Conservation (phyloP, 2,329 filamentous ascomycete species). For the Periconia macrospinosa region DNA sequence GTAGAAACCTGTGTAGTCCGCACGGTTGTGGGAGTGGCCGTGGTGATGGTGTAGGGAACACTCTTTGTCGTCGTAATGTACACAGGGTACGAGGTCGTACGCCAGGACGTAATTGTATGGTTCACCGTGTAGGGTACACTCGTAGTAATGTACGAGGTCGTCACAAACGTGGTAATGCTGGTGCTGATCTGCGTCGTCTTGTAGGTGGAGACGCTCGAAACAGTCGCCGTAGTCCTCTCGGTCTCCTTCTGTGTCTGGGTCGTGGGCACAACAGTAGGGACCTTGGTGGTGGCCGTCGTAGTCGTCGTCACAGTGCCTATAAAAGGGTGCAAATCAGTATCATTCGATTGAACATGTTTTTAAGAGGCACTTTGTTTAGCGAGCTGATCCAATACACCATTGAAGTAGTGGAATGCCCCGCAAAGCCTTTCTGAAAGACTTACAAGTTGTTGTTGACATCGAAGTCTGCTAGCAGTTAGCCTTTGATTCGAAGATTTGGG, state of each 20-base stretch:
- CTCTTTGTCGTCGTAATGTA: background rate
- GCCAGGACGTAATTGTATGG: slow-evolving; percentile 6
- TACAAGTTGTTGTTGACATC: background rate
- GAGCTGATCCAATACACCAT: too few species aligned
- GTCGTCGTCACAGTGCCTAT: background rate
- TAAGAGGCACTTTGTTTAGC: too few species aligned
- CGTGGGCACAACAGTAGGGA: background rate
- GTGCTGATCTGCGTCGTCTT: slow-evolving; percentile 2
- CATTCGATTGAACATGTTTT: too few species aligned
- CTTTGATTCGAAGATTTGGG: background rate
- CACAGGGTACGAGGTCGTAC: background rate
- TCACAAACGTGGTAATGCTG: slow-evolving; percentile 13
- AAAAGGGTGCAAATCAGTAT: background rate
- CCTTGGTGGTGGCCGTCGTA: background rate
- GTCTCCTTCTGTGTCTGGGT: background rate
- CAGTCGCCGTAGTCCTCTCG: background rate
- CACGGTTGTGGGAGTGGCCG: background rate
- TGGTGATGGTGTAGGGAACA: background rate
- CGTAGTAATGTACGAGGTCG: slow-evolving; percentile 24
- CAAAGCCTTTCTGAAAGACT: background rate
- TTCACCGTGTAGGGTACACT: slow-evolving; percentile 9
- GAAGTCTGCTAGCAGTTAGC: background rate
- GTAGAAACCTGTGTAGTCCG: background rate
- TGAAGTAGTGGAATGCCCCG: too few species aligned
- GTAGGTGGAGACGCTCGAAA: slow-evolving; percentile 12